Evolutionary conservation across 2,329 filamentous ascomycete species (phyloP).

Genomic region (Beauveria australis): DNA sequence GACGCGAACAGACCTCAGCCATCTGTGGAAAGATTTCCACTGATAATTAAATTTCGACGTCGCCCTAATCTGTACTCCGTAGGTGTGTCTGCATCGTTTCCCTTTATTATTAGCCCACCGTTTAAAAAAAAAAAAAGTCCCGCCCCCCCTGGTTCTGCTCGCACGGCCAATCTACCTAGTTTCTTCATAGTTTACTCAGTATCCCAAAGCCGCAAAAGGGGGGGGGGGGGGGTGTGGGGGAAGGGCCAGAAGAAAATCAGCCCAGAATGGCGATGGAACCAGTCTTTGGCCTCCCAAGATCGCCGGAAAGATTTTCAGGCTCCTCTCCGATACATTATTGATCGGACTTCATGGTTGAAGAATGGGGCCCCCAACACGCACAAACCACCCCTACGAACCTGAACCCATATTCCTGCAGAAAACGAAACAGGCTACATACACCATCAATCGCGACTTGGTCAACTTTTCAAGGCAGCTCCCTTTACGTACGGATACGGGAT

Average conservation of each 20-base stretch:
- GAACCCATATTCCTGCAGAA: background rate
- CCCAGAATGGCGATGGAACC: no score
- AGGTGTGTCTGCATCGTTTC: background rate
- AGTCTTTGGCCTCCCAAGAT: no score
- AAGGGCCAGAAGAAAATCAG: no score
- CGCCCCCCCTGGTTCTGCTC: background rate
- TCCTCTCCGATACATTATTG: background rate
- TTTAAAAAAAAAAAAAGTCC: no score
- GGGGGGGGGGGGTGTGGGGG: no score
- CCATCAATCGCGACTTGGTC: no score
- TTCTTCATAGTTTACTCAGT: no score
- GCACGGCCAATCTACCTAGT: background rate
- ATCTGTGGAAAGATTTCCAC: background rate
- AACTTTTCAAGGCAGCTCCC: background rate
- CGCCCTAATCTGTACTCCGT: no score
- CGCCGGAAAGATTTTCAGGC: background rate
- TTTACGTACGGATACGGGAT: background rate
- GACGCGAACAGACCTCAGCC: slow-evolving; percentile 4
- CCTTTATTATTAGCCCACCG: background rate
- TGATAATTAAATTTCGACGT: background rate
- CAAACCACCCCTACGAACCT: background rate
- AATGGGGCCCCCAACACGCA: background rate
- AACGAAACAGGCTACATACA: background rate
- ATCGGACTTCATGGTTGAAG: background rate
- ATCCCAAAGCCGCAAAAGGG: background rate